Evolutionary conservation across 306 rosid species (phyloP).

Genomic region (Lathyrus tuberosus): DNA sequence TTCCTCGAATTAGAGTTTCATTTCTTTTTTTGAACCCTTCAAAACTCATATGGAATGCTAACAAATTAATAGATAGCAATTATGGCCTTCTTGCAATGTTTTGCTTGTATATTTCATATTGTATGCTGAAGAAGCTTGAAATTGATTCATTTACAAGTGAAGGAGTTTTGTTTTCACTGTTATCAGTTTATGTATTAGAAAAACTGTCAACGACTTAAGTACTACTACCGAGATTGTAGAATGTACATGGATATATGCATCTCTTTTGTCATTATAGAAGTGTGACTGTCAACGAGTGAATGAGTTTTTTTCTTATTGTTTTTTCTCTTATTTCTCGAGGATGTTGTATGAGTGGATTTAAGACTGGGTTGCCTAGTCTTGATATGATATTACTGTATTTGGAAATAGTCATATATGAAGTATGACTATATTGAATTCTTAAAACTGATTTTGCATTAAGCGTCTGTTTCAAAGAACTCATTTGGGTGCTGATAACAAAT

Average conservation of each 20-base stretch:
- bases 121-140: not conserved
- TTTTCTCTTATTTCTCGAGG: conserved; percentile 16
- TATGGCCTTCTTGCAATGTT: conserved; percentile 14
- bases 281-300: not conserved
- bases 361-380: not conserved
- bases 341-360: conserved; percentile 11
- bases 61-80: not conserved
- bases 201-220: conserved; percentile 8
- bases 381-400: not conserved
- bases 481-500: conserved; percentile 36
- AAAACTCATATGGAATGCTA: conserved; percentile 9
- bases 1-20: not conserved
- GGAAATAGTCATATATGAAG: conserved; percentile 27
- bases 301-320: not conserved
- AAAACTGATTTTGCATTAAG: conserved; percentile 15
- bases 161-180: conserved; percentile 14
- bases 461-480: conserved; percentile 24
- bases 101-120: conserved; percentile 20
- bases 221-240: no score
- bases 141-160: conserved; percentile 17
- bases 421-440: conserved; percentile 17
- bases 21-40: not conserved
- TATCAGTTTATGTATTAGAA: conserved; percentile 14
- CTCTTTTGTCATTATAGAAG: no score
- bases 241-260: no score